Evolutionary conservation across 352 stramenopile genomes (phyloP).

Genomic region (Phytophthora brassicae): DNA sequence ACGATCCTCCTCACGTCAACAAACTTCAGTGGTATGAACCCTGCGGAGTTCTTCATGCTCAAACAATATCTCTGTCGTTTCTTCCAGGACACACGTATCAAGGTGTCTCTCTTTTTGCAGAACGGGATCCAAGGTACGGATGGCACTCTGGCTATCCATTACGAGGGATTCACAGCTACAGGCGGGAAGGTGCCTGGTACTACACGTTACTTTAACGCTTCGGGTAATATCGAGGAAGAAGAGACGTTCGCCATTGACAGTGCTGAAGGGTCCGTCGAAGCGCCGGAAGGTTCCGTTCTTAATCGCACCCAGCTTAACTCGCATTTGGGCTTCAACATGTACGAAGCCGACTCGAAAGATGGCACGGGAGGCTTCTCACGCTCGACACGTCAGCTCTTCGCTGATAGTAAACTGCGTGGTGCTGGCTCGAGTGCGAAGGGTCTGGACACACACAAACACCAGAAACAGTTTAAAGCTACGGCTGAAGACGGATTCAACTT

Average conservation of each 20-base stretch:
- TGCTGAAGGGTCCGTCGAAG: slow-evolving; percentile 49
- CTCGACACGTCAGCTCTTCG: slow-evolving; percentile 59
- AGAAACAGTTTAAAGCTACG: slow-evolving; percentile 79
- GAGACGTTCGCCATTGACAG: slow-evolving; percentile 65
- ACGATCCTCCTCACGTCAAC: slow-evolving; percentile 77
- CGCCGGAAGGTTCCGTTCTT: slow-evolving; percentile 53
- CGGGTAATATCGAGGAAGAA: slow-evolving; percentile 63
- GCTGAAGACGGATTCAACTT: slow-evolving; percentile 83
- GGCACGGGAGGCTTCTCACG: slow-evolving; percentile 30
- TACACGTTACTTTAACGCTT: slow-evolving; percentile 69
- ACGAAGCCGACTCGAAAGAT: slow-evolving; percentile 72
- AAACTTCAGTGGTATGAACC: slow-evolving; percentile 65
- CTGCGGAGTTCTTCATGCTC: slow-evolving; percentile 78
- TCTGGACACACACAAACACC: slow-evolving; percentile 33
- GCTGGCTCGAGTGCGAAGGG: slow-evolving; percentile 27
- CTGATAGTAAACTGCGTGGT: slow-evolving; percentile 55
- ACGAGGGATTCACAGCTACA: slow-evolving; percentile 70
- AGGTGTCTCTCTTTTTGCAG: slow-evolving; percentile 91
- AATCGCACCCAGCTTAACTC: slow-evolving; percentile 59
- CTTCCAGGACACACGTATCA: slow-evolving; percentile 91
- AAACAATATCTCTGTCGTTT: slow-evolving; percentile 88
- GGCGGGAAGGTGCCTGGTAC: slow-evolving; percentile 71
- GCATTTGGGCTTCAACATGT: slow-evolving; percentile 83
- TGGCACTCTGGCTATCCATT: slow-evolving; percentile 77
- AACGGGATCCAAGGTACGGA: slow-evolving; percentile 84